Conservation (phyloP, 2,329 filamentous ascomycete genomes). For the Aspergillus sp. region DNA sequence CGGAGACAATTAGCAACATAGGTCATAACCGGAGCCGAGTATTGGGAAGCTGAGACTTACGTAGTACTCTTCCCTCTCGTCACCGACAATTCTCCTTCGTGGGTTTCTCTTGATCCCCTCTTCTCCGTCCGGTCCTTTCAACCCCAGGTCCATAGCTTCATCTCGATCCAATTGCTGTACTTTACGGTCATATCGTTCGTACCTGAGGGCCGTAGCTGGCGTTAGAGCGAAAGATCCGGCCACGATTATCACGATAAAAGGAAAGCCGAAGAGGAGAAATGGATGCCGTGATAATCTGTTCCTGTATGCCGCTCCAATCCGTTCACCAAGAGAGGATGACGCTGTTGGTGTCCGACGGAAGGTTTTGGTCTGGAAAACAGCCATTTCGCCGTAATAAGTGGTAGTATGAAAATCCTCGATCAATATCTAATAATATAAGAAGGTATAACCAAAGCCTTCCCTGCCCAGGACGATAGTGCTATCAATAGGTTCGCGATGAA, state of each 20-base stretch:
- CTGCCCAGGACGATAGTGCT: background rate
- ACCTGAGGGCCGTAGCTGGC: constrained; percentile 84
- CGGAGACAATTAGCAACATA: constrained; percentile 8
- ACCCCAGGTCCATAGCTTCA: constrained; percentile 72
- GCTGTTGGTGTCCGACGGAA: constrained; percentile 52
- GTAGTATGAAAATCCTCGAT: too few relatives aligned
- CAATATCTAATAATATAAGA: too few relatives aligned
- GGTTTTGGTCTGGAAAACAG: constrained; percentile 59
- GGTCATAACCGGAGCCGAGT: background rate
- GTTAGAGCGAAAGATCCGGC: constrained; percentile 90
- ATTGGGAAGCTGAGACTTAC: constrained; percentile 19
- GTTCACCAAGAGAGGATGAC: constrained; percentile 52
- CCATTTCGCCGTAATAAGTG: constrained; percentile 37
- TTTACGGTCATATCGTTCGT: constrained; percentile 86
- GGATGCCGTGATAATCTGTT: constrained; percentile 66
- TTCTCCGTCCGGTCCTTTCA: constrained; percentile 60
- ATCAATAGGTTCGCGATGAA: background rate
- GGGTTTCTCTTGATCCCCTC: constrained; percentile 58
- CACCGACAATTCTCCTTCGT: constrained; percentile 34
- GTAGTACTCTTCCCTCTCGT: constrained; percentile 42
- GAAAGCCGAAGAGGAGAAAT: constrained; percentile 87
- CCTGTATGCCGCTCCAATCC: constrained; percentile 69
- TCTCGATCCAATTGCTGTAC: constrained; percentile 77
- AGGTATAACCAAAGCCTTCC: too few relatives aligned
- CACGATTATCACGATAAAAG: constrained; percentile 83